These are phyloP conservation scores for Isabelozyma pseudorhagii DNA, from an alignment of 805 yeast genomes.

Conservation along the genomic window DNA sequence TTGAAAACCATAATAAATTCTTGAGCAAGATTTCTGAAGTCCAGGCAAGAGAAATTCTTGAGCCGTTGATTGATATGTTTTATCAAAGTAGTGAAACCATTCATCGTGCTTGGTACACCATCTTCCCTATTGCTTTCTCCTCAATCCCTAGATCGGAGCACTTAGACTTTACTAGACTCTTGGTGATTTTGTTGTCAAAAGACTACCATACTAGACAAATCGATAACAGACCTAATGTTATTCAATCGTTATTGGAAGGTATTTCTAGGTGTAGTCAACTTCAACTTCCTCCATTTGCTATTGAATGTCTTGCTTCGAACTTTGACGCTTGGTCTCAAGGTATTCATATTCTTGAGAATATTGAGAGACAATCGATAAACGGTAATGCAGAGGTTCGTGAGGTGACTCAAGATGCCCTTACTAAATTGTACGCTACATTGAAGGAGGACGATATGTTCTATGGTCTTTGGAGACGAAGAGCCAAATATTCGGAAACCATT, in stretches of 20 bases:
- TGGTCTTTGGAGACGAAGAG: conserved; percentile 96
- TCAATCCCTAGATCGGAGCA: conserved; percentile 77
- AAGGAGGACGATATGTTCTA: conserved; percentile 97
- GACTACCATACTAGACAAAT: conserved; percentile 93
- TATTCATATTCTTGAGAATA: conserved; percentile 75
- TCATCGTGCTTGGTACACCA: conserved; percentile 75
- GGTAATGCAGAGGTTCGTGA: conserved; percentile 77
- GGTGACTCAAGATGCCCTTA: conserved; percentile 83
- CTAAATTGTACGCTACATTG: conserved; percentile 81
- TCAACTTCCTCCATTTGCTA: conserved; percentile 90
- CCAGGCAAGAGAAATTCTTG: conserved; percentile 59
- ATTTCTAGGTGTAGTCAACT: conserved; percentile 68
- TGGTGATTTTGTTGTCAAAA: conserved; percentile 76
- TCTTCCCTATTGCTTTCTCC: conserved; percentile 78
- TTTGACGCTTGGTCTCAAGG: conserved; percentile 92
- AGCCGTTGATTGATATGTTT: conserved; percentile 75
- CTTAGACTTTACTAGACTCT: conserved; percentile 76
- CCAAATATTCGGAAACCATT: conserved; percentile 90
- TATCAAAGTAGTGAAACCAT: conserved; percentile 78
- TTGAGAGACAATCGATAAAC: conserved; percentile 51
- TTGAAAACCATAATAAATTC: conserved; percentile 27
- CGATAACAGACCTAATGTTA: conserved; percentile 80
- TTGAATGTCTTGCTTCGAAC: conserved; percentile 81
- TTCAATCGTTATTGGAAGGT: conserved; percentile 81
- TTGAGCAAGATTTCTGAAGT: conserved; percentile 25